Percentiles rank a stretch among this genome's conserved stretches.
These are phyloP conservation scores for Hypoxylon crocopeplum DNA, from an alignment of 495 filamentous ascomycete genomes.

Conservation along the genomic window DNA sequence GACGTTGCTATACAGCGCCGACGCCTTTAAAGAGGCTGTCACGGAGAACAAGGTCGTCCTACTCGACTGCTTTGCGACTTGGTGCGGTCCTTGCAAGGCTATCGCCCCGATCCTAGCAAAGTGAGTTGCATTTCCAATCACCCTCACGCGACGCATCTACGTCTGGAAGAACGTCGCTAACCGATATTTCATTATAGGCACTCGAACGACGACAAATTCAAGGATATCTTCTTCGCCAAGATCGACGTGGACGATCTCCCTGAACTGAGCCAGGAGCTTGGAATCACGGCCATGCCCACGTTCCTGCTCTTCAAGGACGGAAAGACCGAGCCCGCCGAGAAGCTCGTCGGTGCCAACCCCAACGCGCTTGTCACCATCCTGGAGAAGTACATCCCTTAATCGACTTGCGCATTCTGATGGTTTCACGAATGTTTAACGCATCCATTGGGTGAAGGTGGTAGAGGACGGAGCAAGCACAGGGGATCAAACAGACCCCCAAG, in stretches of 20 bases:
- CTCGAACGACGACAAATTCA: slow-evolving; percentile 34
- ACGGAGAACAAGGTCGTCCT: slow-evolving; percentile 66
- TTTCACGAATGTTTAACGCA: not conserved
- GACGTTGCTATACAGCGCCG: slow-evolving; percentile 55
- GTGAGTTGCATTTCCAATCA: slow-evolving; percentile 47
- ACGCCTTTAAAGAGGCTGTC: slow-evolving; percentile 66
- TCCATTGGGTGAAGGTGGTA: not conserved
- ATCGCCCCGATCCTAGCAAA: slow-evolving; percentile 77
- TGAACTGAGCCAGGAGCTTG: slow-evolving; percentile 78
- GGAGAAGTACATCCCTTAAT: slow-evolving; percentile 29
- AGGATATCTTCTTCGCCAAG: slow-evolving; percentile 78
- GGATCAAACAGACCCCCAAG: not conserved
- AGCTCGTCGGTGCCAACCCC: slow-evolving; percentile 85
- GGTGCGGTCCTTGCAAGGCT: slow-evolving; percentile 96
- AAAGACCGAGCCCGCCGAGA: slow-evolving; percentile 61
- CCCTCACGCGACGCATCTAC: not conserved
- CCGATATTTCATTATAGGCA: slow-evolving; percentile 2
- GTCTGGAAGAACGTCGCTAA: not conserved
- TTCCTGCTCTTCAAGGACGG: slow-evolving; percentile 87
- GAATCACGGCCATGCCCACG: slow-evolving; percentile 94
- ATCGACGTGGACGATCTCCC: slow-evolving; percentile 87
- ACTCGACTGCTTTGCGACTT: slow-evolving; percentile 86
- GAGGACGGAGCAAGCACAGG: not conserved
- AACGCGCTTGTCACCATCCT: slow-evolving; percentile 64
- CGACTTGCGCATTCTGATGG: no score